Evolutionary conservation across 2,329 filamentous ascomycete genomes (phyloP), one percentile per base, ranked within the genome.

Genomic region (Xylaria digitata): DNA sequence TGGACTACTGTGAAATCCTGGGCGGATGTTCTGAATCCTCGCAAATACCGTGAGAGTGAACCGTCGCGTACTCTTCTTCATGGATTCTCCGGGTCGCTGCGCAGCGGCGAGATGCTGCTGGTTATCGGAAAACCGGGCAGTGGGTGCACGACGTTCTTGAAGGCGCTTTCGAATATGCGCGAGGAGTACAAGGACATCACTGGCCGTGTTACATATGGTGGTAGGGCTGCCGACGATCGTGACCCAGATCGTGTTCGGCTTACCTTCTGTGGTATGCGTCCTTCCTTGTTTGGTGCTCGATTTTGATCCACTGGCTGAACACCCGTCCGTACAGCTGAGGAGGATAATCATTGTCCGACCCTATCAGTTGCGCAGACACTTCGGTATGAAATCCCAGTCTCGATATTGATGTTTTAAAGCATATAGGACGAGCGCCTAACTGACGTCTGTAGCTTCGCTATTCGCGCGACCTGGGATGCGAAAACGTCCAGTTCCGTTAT

Each of bases 281-380:
- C 19, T 15, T 5, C 52, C 23, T 48, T 34, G 26, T 21, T 54
- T 37, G 13, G 13, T 40, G 19, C 57, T 48, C 15, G 17, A 19
- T 11, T 21, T 32, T 42, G 59, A 65, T n/a, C 15, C 15, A 17
- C 9, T 8, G n/a, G 19, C 9, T 40, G 37, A 40, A 40, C 13
- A 40, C 37, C 4, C 37, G 37, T 40, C 37, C 11, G 11, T 40
- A 2, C 64, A 55, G 67, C 63, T 17, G 89, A 90, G 75, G 84
- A 69, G 6, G 71, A 73, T 59, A 63, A 54, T 11, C 70, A 71
- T 37, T 90, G 89, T 65, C 84, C 88, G 2, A 87, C 86, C 1
- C 76, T 91, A 34, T 88, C 85, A 2, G 87, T 90, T 7, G 84
- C 84, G 32, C 81, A 88, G 66, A 91, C 88, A 0, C 76, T 91